Base-by-base conservation (phyloP, 768 basidiomycete genomes). In the Collybiopsis luxurians region DNA sequence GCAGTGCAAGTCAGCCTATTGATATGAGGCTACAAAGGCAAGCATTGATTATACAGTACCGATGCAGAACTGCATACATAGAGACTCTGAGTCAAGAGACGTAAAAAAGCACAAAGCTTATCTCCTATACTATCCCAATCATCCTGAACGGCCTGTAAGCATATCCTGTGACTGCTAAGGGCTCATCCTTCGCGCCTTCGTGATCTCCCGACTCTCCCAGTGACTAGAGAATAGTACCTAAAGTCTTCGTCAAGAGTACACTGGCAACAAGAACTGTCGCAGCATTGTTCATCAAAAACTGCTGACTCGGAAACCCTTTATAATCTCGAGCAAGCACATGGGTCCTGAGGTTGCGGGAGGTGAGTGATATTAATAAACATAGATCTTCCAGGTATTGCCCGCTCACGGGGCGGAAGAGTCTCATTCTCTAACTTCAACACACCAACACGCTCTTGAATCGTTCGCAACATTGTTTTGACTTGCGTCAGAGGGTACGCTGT, bases 341-440 rank as follows among this genome's bases (percentile, higher is more conserved):
- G n/a, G n/a, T n/a, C n/a, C n/a, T n/a, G n/a, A n/a, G n/a, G n/a
- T n/a, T n/a, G n/a, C n/a, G n/a, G n/a, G n/a, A n/a, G n/a, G n/a
- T n/a, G n/a, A n/a, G n/a, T n/a, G n/a, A n/a, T n/a, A n/a, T n/a
- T n/a, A n/a, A n/a, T n/a, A n/a, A n/a, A n/a, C n/a, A n/a, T n/a
- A n/a, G n/a, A n/a, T n/a, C n/a, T n/a, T n/a, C n/a, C n/a, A n/a
- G n/a, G n/a, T n/a, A n/a, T n/a, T n/a, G n/a, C n/a, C 86, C 88
- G 63, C 89, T 90, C 43, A 96, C 79, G 19, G 92, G 91, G 62
- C 86, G 90, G 15, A 96, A 68, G 55, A 95, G 76, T 63, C 83
- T 78, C 71, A 97, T 75, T 90, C 92, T 56, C 85, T 86, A 63
- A 81, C 80, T 65, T 84, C 78, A 30, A 94, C 72, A 74, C 95